Base-by-base conservation (phyloP, 2,329 filamentous ascomycete species). In the Arthroderma sp. region DNA sequence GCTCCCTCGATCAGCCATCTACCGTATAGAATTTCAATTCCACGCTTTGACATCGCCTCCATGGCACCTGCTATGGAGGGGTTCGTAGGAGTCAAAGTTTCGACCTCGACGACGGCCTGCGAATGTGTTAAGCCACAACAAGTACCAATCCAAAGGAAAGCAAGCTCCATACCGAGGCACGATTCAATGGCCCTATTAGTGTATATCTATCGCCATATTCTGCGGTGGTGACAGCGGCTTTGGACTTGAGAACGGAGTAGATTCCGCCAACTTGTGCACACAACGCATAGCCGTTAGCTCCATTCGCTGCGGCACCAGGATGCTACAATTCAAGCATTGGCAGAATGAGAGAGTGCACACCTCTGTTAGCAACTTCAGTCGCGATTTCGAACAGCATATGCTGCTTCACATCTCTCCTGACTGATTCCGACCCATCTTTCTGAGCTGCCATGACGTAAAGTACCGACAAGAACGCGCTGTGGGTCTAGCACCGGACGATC, bases 191-290 rank as follows among this genome's bases (percentile, higher is more conserved):
- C 1, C 91, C 91, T 63, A 98, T 88, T 53, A 96, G 77, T 29
- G 86, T 94, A 68, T 98, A 98, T 54, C 86, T 80, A 48, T 94
- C 87, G 66, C 91, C 91, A 91, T 96, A 98, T 67, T 98, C 91
- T 50, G 87, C 87, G 1, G 89, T 95, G 37, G 91, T 96, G 50
- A 96, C 91, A 42, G 91, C 89, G 33, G 91, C 89, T 68, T 98
- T 98, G 50, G 91, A 98, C 68, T 98, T 98, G 68, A 98, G 81
- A 53, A 98, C 91, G 10, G 89, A 96, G 73, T 98, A 98, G 69
- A 98, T 98, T 58, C 91, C 91, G 60, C 91, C 91, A 50, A 98
- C 91, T 93, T 22, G 54, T 34, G 30, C 32, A 36, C 15, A 36
- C 47, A 58, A 52, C 33, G 46, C 32, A 38, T 34, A 33, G 34